These are phyloP conservation scores for Exophiala phaeomuriformis DNA, from an alignment of 2,329 filamentous ascomycete species.

Conservation along the genomic window DNA sequence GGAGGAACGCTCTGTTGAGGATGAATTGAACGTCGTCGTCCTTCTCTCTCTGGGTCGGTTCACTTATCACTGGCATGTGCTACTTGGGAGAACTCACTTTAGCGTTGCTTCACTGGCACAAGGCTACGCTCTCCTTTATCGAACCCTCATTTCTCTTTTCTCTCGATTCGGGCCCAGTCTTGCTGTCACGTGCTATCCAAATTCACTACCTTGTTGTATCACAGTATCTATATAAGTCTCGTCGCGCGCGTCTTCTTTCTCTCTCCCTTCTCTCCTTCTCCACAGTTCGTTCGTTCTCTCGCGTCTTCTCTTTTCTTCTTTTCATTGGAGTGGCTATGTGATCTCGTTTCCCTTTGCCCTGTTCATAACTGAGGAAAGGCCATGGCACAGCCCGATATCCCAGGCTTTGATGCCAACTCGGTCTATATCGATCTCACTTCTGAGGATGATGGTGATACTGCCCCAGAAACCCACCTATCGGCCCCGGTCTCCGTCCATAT, in stretches of 20 bases:
- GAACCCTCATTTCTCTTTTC: too few relatives aligned
- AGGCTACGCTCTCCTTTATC: too few relatives aligned
- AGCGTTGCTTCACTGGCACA: too few relatives aligned
- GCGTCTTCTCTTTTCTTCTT: background rate
- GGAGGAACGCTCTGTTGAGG: too few relatives aligned
- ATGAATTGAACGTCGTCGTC: too few relatives aligned
- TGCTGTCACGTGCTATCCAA: too few relatives aligned
- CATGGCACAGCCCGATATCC: slow-evolving; percentile 2
- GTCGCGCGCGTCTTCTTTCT: background rate
- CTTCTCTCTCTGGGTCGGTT: too few relatives aligned
- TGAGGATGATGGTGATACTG: slow-evolving; percentile 5
- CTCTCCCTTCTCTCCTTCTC: background rate
- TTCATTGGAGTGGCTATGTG: background rate
- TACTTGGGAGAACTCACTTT: too few relatives aligned
- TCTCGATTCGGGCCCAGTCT: too few relatives aligned
- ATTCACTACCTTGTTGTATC: too few relatives aligned
- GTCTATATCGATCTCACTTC: slow-evolving; percentile 9
- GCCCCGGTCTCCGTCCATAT: background rate
- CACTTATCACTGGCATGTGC: too few relatives aligned
- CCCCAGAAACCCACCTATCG: background rate
- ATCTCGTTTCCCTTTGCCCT: too few relatives aligned
- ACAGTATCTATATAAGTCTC: background rate
- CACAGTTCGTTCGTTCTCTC: background rate
- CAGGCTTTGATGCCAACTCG: background rate
- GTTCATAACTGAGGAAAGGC: background rate